Conservation (phyloP, 495 filamentous ascomycete species). For the Hypoxylon crocopeplum region DNA sequence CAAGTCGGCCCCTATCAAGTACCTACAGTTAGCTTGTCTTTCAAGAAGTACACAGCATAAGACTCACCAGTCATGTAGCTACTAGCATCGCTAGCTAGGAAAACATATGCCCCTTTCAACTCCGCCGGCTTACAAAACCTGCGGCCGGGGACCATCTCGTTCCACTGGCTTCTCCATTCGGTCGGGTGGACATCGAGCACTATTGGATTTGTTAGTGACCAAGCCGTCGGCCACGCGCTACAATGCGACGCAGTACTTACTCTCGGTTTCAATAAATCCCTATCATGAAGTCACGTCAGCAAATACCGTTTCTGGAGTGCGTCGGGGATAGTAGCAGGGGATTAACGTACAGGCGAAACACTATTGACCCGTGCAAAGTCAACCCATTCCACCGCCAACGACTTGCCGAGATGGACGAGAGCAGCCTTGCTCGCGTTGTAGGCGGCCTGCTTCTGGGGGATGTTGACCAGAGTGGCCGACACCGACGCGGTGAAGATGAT, state of each 20-base stretch:
- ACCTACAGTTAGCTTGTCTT: background rate
- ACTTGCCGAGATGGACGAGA: conserved; percentile 66
- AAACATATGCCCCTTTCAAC: conserved; percentile 73
- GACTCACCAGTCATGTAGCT: conserved; percentile 40
- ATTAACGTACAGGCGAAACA: conserved; percentile 63
- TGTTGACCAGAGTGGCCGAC: conserved; percentile 68
- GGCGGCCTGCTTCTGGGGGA: conserved; percentile 66
- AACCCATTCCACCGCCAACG: conserved; percentile 60
- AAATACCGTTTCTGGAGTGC: no score
- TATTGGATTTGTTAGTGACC: conserved; percentile 17
- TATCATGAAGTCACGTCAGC: conserved; percentile 7
- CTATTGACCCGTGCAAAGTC: conserved; percentile 64
- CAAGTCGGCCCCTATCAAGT: conserved; percentile 24
- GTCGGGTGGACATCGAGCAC: conserved; percentile 34
- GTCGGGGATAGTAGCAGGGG: no score
- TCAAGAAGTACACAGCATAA: background rate
- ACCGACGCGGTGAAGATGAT: conserved; percentile 66
- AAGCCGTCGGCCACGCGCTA: background rate
- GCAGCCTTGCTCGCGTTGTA: conserved; percentile 70
- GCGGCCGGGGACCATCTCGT: conserved; percentile 33
- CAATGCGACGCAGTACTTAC: conserved; percentile 14
- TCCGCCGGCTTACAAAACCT: conserved; percentile 63
- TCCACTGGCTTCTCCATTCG: conserved; percentile 36
- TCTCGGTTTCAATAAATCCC: conserved; percentile 39
- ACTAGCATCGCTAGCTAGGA: conserved; percentile 67